phyloP scores from a whole-genome alignment of 1,284 basidiomycete genomes.

The Melanopsichium pennsylvanicum region DNA sequence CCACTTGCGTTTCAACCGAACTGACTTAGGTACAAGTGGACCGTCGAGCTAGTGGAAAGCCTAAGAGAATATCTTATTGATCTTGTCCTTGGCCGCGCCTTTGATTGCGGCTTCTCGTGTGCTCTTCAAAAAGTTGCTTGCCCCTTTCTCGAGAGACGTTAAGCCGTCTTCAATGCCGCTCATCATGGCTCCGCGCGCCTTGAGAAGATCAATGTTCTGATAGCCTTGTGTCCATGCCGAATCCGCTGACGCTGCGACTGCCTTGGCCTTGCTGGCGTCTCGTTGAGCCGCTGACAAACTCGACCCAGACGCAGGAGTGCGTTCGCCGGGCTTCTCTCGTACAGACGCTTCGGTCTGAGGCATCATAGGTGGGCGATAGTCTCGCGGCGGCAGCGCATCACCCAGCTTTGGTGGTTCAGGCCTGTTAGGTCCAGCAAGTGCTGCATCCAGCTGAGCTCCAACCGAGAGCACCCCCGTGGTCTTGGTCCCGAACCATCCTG shows the following conservation, averaged over 20 bases:
- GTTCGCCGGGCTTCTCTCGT: slow-evolving; percentile 1
- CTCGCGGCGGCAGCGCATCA: slow-evolving; percentile 25
- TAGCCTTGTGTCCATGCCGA: slow-evolving; percentile 25
- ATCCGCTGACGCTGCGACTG: slow-evolving; percentile 27
- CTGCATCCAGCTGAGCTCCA: slow-evolving; percentile 47
- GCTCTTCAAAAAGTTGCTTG: slow-evolving; percentile 55
- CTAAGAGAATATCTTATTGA: slow-evolving; percentile 46
- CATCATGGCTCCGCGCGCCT: slow-evolving; percentile 51
- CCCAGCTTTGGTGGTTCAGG: slow-evolving; percentile 42
- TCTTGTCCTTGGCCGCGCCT: slow-evolving; percentile 51
- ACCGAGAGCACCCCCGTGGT: slow-evolving; percentile 44
- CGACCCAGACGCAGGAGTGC: not conserved
- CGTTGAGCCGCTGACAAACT: slow-evolving; percentile 12
- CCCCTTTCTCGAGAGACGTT: slow-evolving; percentile 46
- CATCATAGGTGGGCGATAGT: slow-evolving; percentile 16
- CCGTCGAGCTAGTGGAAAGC: too few relatives aligned
- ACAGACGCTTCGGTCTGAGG: not conserved
- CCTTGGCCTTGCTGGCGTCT: slow-evolving; percentile 33
- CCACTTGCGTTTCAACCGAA: too few relatives aligned
- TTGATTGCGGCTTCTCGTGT: slow-evolving; percentile 56
- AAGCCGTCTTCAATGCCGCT: slow-evolving; percentile 55
- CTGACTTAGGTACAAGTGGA: too few relatives aligned
- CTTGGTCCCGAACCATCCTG: slow-evolving; percentile 52
- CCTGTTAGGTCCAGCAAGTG: slow-evolving; percentile 49
- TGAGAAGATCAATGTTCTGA: slow-evolving; percentile 47